Base-by-base conservation (phyloP, 176 grass and related monocot genomes). In the Pontederia crassipes region DNA sequence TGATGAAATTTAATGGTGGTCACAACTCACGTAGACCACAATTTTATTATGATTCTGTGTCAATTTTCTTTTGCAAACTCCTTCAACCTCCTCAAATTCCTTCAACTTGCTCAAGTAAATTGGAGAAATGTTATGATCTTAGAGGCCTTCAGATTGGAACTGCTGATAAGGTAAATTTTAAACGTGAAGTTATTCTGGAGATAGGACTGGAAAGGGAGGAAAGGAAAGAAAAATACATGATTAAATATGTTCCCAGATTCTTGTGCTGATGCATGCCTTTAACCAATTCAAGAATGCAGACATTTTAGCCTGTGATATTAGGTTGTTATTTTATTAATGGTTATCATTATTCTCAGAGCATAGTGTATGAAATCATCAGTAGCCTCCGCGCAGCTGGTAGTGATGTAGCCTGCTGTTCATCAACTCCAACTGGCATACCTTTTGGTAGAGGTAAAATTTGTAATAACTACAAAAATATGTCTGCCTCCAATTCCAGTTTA, bases 21-120 rank as follows among this genome's bases (percentile, higher is more conserved):
- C 94, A 98, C 74, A 98, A 93, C 70, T 83, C 94, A 1, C 77
- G 82, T 14, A 93, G 94, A 74, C 94, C 94, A 15, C 88, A 98
- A 64, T 93, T 98, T 76, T 98, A 93, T 58, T 98, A 98, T 15
- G 88, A 98, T 74, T 93, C 94, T 66, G 94, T 98, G 88, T 93
- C 88, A 24, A 89, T 98, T 73, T 98, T 98, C 77, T 98, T 98
- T 76, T 98, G 92, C 64, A 98, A 93, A 55, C 74, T 98, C 71
- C 74, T 98, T 16, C 79, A 72, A 16, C 94, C 94, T 57, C 88
- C 94, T 65, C 88, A 88, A 67, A 89, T 92, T 69, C 79, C 87
- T 61, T 77, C 71, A 28, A 56, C 67, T 49, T 80, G 69, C 72
- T 86, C 94, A 63, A 86, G 72, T 78, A 98, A 98, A 72, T 60